Evolutionary conservation across 306 rosid genomes (phyloP).

Genomic region (Casuarina glauca): DNA sequence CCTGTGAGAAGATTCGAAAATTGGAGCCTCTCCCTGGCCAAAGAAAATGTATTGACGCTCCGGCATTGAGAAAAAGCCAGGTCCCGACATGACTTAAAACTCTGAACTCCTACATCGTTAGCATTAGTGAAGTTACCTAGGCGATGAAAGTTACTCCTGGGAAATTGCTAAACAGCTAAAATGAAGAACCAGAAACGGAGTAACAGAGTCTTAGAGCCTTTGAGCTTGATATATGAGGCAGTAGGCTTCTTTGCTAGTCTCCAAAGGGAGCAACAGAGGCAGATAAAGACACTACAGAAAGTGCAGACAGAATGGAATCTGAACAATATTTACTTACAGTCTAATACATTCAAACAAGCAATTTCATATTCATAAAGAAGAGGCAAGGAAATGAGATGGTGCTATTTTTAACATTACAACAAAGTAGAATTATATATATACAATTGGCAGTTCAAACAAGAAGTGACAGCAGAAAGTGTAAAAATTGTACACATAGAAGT

Average conservation of each 20-base stretch:
- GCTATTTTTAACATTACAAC: background rate
- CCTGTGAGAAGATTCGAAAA: background rate
- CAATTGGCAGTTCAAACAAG: background rate
- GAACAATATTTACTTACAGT: background rate
- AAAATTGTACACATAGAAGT: background rate
- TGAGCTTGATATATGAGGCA: background rate
- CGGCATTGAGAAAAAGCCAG: background rate
- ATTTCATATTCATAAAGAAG: background rate
- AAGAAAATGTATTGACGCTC: background rate
- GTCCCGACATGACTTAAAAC: background rate
- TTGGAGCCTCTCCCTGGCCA: background rate
- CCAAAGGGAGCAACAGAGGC: background rate
- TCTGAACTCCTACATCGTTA: background rate
- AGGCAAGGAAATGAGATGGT: background rate
- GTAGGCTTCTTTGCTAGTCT: background rate
- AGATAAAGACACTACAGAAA: background rate
- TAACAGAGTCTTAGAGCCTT: background rate
- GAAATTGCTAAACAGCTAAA: background rate
- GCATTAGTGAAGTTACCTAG: background rate
- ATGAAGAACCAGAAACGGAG: background rate
- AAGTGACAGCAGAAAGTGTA: background rate
- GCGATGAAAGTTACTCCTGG: background rate
- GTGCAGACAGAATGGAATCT: background rate
- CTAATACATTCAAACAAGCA: background rate
- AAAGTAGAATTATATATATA: background rate